Base-by-base conservation (phyloP, 371 early-diverging fungal genomes). In the Mycotypha africana region DNA sequence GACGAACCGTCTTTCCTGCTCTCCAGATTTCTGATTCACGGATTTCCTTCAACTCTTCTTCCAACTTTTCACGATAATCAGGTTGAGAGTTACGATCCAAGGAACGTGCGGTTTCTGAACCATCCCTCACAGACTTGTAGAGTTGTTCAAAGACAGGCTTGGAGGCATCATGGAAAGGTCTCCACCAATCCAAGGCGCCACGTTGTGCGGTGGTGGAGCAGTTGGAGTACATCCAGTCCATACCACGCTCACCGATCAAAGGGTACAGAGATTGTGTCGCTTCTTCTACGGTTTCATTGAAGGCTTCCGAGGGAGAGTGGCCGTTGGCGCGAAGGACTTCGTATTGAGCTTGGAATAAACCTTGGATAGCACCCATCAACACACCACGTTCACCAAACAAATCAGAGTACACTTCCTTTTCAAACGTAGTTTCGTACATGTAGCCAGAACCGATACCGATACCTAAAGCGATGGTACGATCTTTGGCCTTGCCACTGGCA, bases 281-380 rank as follows among this genome's bases (percentile, higher is more conserved):
- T 74, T 97, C 97, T 79, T 97, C 97, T 56, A 97, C 97, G 54
- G 97, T 97, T 74, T 97, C 97, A 77, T 97, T 97, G 83, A 94
- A 97, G 12, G 97, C 97, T 77, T 97, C 97, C 24, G 94, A 94
- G 45, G 97, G 97, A 30, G 89, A 79, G 85, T 97, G 97, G 49
- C 72, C 97, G 51, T 88, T 85, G 58, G 92, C 89, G 57, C 96
- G 86, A 55, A 97, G 80, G 31, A 95, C 94, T 51, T 97, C 95
- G 74, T 95, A 97, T 70, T 97, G 97, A 39, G 97, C 97, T 45
- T 84, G 81, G 86, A 97, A 97, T 47, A 92, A 74, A 58, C 97
- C 97, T 69, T 94, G 90, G 60, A 97, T 95, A 65, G 92, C 96
- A 65, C 97, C 97, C 97, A 97, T 95, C 64, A 97, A 81, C 40